A percentile compares a stretch with the other conserved stretches of the same genome.
These are phyloP conservation scores for Candida loeiensis DNA, from an alignment of 805 yeast species.

Conservation along the genomic window DNA sequence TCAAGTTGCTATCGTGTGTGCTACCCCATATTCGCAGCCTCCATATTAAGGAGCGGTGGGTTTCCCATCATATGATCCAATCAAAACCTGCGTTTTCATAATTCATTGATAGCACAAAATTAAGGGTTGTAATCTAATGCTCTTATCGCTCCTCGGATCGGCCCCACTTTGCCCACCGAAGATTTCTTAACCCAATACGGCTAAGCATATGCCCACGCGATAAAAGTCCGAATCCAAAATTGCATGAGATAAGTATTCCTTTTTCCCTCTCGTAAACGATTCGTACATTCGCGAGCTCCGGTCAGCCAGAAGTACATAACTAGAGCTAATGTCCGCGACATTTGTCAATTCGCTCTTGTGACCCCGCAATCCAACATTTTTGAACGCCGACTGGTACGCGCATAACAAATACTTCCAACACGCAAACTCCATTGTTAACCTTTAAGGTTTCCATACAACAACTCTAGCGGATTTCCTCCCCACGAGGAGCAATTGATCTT, in stretches of 20 bases:
- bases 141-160: constrained; percentile 3
- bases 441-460: too few relatives aligned
- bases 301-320: too few relatives aligned
- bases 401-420: too few relatives aligned
- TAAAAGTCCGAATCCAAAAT: neutral
- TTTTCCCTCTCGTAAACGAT: neutral
- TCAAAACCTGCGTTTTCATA: neutral
- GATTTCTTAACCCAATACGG: neutral
- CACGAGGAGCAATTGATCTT: too few relatives aligned
- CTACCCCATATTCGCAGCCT: neutral
- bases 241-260: neutral
- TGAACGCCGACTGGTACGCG: too few relatives aligned
- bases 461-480: too few relatives aligned
- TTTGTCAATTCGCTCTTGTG: too few relatives aligned
- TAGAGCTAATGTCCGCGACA: too few relatives aligned
- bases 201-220: neutral
- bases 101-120: constrained; percentile 1
- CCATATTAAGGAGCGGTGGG: neutral
- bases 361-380: too few relatives aligned
- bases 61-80: neutral
- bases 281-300: too few relatives aligned
- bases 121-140: neutral
- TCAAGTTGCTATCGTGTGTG: neutral
- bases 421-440: too few relatives aligned
- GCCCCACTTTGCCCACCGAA: neutral